Base-by-base conservation (phyloP, 129 eudicot species). In the Ambrosia artemisiifolia region DNA sequence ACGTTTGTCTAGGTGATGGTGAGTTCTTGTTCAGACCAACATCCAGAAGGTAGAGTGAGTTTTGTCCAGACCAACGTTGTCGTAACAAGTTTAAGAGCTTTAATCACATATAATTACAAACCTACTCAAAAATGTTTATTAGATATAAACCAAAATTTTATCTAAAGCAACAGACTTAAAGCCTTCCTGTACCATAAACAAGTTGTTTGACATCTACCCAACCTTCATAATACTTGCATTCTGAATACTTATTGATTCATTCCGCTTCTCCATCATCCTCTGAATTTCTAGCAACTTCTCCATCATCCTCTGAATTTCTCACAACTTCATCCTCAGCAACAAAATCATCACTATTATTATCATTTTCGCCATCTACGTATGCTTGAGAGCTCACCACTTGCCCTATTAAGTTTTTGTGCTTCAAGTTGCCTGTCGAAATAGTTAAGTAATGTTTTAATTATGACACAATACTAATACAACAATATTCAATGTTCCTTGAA, bases 351-450 rank as follows among this genome's bases (percentile, higher is more conserved):
- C 63, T 42, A 19, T 61, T 67, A 42, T 71, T 66, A 69, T 82
- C 92, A 20, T 74, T 42, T 28, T 69, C 67, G 42, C 80, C 79
- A 55, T 83, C 92, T 55, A 77, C 8, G 63, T 89, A 89, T 33
- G 85, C 87, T 84, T 89, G 96, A 18, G 96, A 89, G 79, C 96
- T 86, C 54, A 89, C 89, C 19, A 82, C 81, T 62, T 86, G 81
- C 51, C 96, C 96, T 80, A 56, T 77, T 83, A 89, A 80, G 77
- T 89, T 83, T 82, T 89, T 89, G 69, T 89, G 96, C 68, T 82
- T 89, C 61, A 89, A 83, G 83, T 89, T 89, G 59, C 89, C 96
- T 89, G 88, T 74, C 55, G 64, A 80, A 49, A 61, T 48, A 63
- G 65, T 59, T 32, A 59, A 56, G 36, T 11, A 11, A 28, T 24